Base-by-base conservation (phyloP, 2,329 filamentous ascomycete genomes). In the Aspergillus unguis region DNA sequence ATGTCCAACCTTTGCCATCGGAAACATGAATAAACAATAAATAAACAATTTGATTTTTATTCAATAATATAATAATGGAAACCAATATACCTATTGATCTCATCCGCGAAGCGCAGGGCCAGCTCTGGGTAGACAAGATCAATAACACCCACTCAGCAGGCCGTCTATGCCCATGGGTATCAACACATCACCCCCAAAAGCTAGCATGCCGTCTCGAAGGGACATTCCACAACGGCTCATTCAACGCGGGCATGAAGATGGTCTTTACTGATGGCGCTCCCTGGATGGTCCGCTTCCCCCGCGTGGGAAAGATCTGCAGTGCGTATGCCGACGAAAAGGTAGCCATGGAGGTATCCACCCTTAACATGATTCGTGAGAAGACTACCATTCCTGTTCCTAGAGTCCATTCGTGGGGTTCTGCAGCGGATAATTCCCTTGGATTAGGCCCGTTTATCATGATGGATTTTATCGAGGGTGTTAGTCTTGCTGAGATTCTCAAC, bases 171-270 rank as follows among this genome's bases (percentile, higher is more conserved):
- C 51, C 50, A 36, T 71, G 67, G 68, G 64, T 70, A 32, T 71
- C 67, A 29, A 65, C 62, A 47, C 70, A 70, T 48, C 63, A 71
- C 62, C 61, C 64, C 29, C 23, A 65, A 25, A 63, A 63, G 41
- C 64, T 68, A 62, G 61, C 60, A 38, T 71, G 68, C 58, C 51
- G 61, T 51, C 61, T 68, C 27, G 65, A 69, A 5, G 56, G 67
- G 38, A 59, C 17, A 58, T 67, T 71, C 59, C 55, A 65, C 54
- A 45, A 68, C 58, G 66, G 66, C 26, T 52, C 64, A 54, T 71
- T 66, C 41, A 71, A 70, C 57, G 61, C 62, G 2, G 60, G 66
- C 6, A 41, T 67, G 26, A 71, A 69, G 51, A 63, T 71, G 57
- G 60, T 66, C 7, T 72, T 71, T 45, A 53, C 44, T 29, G 60